Evolutionary conservation across 2,329 filamentous ascomycete species (phyloP), one percentile per base, ranked within the genome.

Genomic region (Rhexocercosporidium sp.): DNA sequence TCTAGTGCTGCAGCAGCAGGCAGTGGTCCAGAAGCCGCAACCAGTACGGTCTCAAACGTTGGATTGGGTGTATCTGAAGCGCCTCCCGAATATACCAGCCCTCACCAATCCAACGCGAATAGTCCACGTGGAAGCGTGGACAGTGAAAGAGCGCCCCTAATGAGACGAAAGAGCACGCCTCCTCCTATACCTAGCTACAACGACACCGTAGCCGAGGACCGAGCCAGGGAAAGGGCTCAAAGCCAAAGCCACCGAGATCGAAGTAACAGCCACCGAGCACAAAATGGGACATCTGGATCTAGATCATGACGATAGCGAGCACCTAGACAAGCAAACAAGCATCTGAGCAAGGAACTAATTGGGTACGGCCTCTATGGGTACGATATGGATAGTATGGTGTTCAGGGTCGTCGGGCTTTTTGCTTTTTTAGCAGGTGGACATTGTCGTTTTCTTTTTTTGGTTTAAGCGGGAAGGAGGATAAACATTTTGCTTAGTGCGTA

Each of bases 1-100:
- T 73, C 74, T 6, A 83, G 79, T 78, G 59, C 77, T 74, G 72
- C 75, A 53, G 78, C 80, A 46, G 76, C 75, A 47, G 76, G 75
- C 5, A 71, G 27, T 25, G 20, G 63, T 29, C 14, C 67, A 71
- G 49, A 69, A 73, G 22, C 66, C 44, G 67, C 62, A 64, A 66
- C 68, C 41, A 57, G 61, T 20, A 72, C 66, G 66, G 70, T 56
- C 59, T 51, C 64, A 64, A 66, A 65, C 37, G 60, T 67, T 51
- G 69, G 70, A 11, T 59, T 75, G 11, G 68, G 71, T 31, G 67
- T 72, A 25, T 81, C 85, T 2, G 85, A 87, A 70, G 89, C 88
- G 6, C 90, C 90, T n/a, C 90, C 90, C 5, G 89, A 92, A 73
- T 92, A 92, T 72, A 86, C 87, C 4, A 91, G 89, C 72, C 89